Conservation (phyloP, 2,329 filamentous ascomycete genomes). For the Berkeleyomyces basicola region DNA sequence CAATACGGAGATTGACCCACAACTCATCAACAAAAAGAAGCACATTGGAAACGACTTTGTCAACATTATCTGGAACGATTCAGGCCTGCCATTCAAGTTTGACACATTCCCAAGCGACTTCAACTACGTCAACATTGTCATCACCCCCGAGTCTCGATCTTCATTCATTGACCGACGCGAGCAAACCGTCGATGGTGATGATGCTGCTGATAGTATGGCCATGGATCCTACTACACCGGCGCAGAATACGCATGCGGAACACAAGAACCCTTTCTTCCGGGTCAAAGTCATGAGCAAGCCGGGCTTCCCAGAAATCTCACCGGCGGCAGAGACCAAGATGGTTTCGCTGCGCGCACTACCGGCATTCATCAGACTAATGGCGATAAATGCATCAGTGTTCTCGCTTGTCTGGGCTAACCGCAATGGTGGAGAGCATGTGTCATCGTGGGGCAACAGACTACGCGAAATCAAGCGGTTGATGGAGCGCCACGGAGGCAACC, state of each 20-base stretch:
- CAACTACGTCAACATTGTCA: slow-evolving; percentile 93
- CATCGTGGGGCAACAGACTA: slow-evolving; percentile 76
- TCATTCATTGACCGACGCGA: slow-evolving; percentile 54
- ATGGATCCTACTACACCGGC: background rate
- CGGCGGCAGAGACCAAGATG: slow-evolving; percentile 77
- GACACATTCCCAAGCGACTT: slow-evolving; percentile 89
- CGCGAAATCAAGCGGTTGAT: slow-evolving; percentile 70
- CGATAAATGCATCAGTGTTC: slow-evolving; percentile 87
- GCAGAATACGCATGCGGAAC: slow-evolving; percentile 8
- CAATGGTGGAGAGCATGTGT: slow-evolving; percentile 65
- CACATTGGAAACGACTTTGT: slow-evolving; percentile 97
- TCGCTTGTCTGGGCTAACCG: slow-evolving; percentile 73
- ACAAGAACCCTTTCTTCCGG: slow-evolving; percentile 52
- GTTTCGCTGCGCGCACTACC: slow-evolving; percentile 70
- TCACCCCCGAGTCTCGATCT: slow-evolving; percentile 68
- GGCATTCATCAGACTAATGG: slow-evolving; percentile 70
- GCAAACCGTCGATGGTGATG: slow-evolving; percentile 16
- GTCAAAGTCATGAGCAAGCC: slow-evolving; percentile 79
- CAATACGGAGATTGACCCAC: slow-evolving; percentile 56
- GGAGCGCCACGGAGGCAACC: slow-evolving; percentile 43
- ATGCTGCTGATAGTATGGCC: background rate
- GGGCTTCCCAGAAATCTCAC: slow-evolving; percentile 81
- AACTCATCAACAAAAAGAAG: slow-evolving; percentile 70
- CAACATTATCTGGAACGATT: slow-evolving; percentile 96
- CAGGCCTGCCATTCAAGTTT: slow-evolving; percentile 73